Percentiles rank a stretch among this genome's conserved stretches.
These are phyloP conservation scores for Botryosphaeria dothidea DNA, from an alignment of 2,329 filamentous ascomycete genomes.

Conservation along the genomic window DNA sequence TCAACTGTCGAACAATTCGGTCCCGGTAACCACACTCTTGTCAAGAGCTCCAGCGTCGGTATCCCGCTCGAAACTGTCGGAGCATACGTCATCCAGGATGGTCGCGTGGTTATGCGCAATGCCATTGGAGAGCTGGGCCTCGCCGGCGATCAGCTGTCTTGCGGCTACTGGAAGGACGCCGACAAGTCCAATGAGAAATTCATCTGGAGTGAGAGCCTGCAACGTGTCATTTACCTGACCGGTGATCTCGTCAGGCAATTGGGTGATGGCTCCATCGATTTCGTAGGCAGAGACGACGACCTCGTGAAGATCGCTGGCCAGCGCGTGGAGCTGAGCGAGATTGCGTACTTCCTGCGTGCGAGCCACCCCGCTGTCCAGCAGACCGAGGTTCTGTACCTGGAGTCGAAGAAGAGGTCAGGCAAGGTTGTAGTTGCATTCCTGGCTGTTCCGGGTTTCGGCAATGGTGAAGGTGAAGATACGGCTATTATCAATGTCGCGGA, in stretches of 20 bases:
- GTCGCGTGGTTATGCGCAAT: slow-evolving; percentile 26
- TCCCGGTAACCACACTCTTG: slow-evolving; percentile 20
- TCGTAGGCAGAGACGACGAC: slow-evolving; percentile 22
- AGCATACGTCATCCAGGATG: slow-evolving; percentile 22
- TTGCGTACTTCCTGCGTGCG: slow-evolving; percentile 16
- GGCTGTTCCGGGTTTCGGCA: slow-evolving; percentile 25
- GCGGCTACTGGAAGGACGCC: slow-evolving; percentile 34
- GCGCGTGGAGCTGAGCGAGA: slow-evolving; percentile 23
- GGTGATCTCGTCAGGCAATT: slow-evolving; percentile 23
- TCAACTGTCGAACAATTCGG: slow-evolving; percentile 31
- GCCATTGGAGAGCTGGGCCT: slow-evolving; percentile 39
- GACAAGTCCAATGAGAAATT: slow-evolving; percentile 33
- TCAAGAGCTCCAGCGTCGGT: slow-evolving; percentile 33
- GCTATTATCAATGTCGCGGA: slow-evolving; percentile 11
- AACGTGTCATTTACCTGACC: slow-evolving; percentile 20
- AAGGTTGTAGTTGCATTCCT: slow-evolving; percentile 36
- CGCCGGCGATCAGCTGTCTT: slow-evolving; percentile 37
- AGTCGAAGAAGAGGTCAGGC: slow-evolving; percentile 11
- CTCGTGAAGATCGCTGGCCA: slow-evolving; percentile 22
- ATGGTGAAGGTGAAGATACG: neutral
- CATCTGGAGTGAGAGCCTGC: slow-evolving; percentile 28
- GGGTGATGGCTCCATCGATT: slow-evolving; percentile 21
- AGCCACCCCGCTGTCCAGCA: slow-evolving; percentile 13
- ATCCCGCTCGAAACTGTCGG: slow-evolving; percentile 30
- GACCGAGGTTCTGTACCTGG: slow-evolving; percentile 10